A percentile compares a stretch with the other conserved stretches of the same genome.
Evolutionary conservation across 306 rosid genomes (phyloP).

Genomic region (Casuarina equisetifolia): DNA sequence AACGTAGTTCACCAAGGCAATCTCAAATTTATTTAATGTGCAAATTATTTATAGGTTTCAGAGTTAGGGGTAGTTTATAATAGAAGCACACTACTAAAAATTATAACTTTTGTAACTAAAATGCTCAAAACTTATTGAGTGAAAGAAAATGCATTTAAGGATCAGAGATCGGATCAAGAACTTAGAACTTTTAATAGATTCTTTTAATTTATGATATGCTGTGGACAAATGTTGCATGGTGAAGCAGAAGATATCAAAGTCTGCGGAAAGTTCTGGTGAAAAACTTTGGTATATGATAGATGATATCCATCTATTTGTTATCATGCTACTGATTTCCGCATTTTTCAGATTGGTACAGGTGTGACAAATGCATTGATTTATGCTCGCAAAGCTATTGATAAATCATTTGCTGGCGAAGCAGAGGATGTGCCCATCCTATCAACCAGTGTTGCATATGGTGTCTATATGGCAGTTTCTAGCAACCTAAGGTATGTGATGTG

Average conservation of each 20-base stretch:
- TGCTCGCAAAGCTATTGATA: constrained; percentile 67
- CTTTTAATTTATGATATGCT: neutral
- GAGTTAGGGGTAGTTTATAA: neutral
- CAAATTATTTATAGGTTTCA: neutral
- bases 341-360: constrained; percentile 81
- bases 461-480: constrained; percentile 94
- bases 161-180: neutral
- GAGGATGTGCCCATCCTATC: constrained; percentile 83
- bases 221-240: no score
- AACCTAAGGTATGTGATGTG: constrained; percentile 69
- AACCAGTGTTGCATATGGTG: constrained; percentile 88
- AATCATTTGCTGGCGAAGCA: constrained; percentile 67
- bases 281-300: neutral
- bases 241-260: no score
- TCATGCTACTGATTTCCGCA: neutral
- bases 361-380: constrained; percentile 75
- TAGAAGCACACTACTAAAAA: neutral
- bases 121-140: neutral
- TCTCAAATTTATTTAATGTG: neutral
- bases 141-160: neutral
- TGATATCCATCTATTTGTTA: neutral
- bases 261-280: neutral
- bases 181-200: neutral
- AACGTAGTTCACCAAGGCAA: neutral
- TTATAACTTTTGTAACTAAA: neutral